Conservation (phyloP, 768 basidiomycete species). For the Boletus sp. region DNA sequence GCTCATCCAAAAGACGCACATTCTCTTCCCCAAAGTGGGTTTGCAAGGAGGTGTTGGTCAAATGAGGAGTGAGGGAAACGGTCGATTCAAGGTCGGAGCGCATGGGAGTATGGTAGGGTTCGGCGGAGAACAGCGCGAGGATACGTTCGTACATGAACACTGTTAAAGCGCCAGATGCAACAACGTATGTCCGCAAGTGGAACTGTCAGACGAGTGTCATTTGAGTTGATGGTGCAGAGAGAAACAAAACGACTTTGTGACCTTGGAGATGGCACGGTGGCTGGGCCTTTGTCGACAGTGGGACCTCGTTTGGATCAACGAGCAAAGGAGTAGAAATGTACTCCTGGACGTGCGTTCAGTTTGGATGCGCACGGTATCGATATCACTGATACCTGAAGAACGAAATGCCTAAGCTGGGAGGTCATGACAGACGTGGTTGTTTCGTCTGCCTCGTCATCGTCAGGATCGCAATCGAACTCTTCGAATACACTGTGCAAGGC, state of each 20-base stretch:
- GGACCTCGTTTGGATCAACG: conserved; percentile 60
- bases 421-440: conserved; percentile 60
- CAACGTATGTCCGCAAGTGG: conserved; percentile 88
- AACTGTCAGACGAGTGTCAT: conserved; percentile 54
- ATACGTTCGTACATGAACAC: conserved; percentile 81
- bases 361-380: conserved; percentile 1
- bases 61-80: conserved; percentile 58
- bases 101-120: conserved; percentile 58
- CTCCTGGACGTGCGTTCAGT: conserved; percentile 52
- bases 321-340: conserved; percentile 80
- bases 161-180: conserved; percentile 71
- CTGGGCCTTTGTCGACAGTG: conserved; percentile 19
- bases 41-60: conserved; percentile 93
- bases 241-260: conserved; percentile 51
- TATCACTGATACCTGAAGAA: conserved; percentile 70
- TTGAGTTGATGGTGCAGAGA: background rate
- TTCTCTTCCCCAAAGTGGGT: conserved; percentile 59
- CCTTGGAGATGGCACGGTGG: conserved; percentile 37
- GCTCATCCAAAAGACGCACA: conserved; percentile 79
- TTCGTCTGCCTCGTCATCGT: conserved; percentile 48
- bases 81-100: conserved; percentile 26
- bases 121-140: conserved; percentile 84
- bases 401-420: conserved; percentile 92
- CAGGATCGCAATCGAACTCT: conserved; percentile 66
- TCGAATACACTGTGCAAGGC: conserved; percentile 73